Base-by-base conservation (phyloP, 495 filamentous ascomycete species). In the Aspergillus coremiiformis region DNA sequence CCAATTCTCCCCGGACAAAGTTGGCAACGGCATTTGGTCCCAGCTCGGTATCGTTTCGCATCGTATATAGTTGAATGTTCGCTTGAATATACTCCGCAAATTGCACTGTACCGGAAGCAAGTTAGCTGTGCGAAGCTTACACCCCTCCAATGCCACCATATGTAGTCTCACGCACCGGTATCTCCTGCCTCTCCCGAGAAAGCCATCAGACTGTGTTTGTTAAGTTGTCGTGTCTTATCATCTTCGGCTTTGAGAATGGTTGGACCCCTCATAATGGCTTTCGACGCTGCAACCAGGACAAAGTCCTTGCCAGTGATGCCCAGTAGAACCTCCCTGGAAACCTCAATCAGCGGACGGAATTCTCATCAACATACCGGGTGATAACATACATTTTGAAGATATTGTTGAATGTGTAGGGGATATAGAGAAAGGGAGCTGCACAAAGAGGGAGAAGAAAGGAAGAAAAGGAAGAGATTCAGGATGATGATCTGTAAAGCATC, bases 41-140 rank as follows among this genome's bases (percentile, higher is more conserved):
- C 43, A 99, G 81, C 59, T 95, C 89, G 61, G 85, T 85, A 61
- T 89, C 84, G 65, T 97, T 97, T 55, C 93, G 90, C 91, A 96
- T 99, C 56, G 87, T 89, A 72, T 99, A 99, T 64, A 99, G 86
- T 70, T 92, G 87, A 62, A 94, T 84, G 66, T 99, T 97, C 57
- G 93, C 94, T 82, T 96, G 90, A 72, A 97, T 90, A 75, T 90
- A 97, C 77, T 99, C 93, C 62, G 93, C 89, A 69, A 99, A 99
- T 83, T 99, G 93, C 44, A 97, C 93, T 95, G 67, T 56, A 46
- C 42, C 42, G 54, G 6, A 6, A 35, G 19, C 24, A 39, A 10
- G 57, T 76, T 60, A 74, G 69, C 61, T 52, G 51, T 29, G 21
- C 46, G 22, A 9, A 41, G 4, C 15, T 26, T 43, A 45, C 42